Evolutionary conservation across 768 basidiomycete species (phyloP).

Genomic region (Lentinula sp.): DNA sequence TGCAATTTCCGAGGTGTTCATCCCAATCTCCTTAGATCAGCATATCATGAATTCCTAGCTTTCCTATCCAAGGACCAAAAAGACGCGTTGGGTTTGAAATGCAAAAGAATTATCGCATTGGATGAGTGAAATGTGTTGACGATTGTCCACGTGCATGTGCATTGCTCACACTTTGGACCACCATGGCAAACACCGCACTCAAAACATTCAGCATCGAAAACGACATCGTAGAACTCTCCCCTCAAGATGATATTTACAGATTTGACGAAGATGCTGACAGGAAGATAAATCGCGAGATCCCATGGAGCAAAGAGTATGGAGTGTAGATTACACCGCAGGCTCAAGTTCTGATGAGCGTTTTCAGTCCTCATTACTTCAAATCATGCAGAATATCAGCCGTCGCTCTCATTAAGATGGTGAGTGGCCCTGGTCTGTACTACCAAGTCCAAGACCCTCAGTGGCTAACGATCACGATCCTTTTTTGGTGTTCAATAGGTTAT

Average conservation of each 20-base stretch:
- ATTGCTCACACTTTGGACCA: background rate
- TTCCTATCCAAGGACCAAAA: too few relatives aligned
- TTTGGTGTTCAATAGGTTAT: slow-evolving; percentile 69
- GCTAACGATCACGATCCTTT: background rate
- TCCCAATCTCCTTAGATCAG: too few relatives aligned
- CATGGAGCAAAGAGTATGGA: slow-evolving; percentile 81
- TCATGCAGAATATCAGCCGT: slow-evolving; percentile 93
- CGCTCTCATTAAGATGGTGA: slow-evolving; percentile 91
- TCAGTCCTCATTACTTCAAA: slow-evolving; percentile 76
- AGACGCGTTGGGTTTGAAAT: too few relatives aligned
- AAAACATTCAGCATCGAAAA: slow-evolving; percentile 72
- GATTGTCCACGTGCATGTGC: too few relatives aligned
- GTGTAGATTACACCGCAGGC: background rate
- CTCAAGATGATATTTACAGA: slow-evolving; percentile 75
- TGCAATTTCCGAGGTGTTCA: too few relatives aligned
- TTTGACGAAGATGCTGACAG: slow-evolving; percentile 67
- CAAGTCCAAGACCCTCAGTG: background rate
- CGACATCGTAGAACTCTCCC: slow-evolving; percentile 61
- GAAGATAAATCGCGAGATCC: slow-evolving; percentile 58
- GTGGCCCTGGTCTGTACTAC: background rate
- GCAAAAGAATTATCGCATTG: too few relatives aligned
- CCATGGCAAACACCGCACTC: slow-evolving; percentile 40
- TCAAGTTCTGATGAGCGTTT: background rate
- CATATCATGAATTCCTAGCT: too few relatives aligned
- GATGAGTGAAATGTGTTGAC: too few relatives aligned